Base-by-base conservation (phyloP, 1,284 basidiomycete species). In the Quambalaria eucalypti region DNA sequence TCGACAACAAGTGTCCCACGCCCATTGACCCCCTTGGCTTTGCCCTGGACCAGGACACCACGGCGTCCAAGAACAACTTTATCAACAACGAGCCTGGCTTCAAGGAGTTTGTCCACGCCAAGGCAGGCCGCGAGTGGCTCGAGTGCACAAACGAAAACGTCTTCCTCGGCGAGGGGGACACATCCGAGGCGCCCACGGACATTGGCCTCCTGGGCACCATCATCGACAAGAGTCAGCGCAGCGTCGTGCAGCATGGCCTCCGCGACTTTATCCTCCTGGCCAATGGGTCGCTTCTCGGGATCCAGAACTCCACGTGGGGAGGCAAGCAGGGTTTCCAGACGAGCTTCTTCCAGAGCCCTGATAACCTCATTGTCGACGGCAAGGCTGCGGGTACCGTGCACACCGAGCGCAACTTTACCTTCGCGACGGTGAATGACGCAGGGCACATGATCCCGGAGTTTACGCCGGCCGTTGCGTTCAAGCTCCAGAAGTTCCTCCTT, bases 261-360 rank as follows among this genome's bases (percentile, higher is more conserved):
- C 61, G 60, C 33, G 69, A 73, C 55, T 61, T 57, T 53, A 50
- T 71, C 5, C 59, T 71, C 10, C 53, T 71, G 14, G 54, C 65
- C 21, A 69, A 71, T 47, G 71, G 71, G 9, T 60, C 59, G 0
- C 48, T 61, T 1, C 64, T 73, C 5, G 56, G 55, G 9, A 68
- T 73, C 47, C 71, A 73, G 42, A 74, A 74, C 59, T 66, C 68
- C 64, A 73, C 73, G 16, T 76, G 70, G 70, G 57, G 61, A 7
- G 63, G 64, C 5, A 28, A 52, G 26, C 70, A 68, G 59, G 73
- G 73, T 26, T 73, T 76, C 62, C 63, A 66, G 38, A 48, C 16
- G 16, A 39, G 21, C 10, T 39, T 39, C 36, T 39, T 39, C 21
- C 21, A 49, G 2, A 55, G 53, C 10, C 61, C 65, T n/a, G 62